Evolutionary conservation across 768 basidiomycete species (phyloP), one percentile per base, ranked within the genome.

Genomic region (Hygrocybe punicea): DNA sequence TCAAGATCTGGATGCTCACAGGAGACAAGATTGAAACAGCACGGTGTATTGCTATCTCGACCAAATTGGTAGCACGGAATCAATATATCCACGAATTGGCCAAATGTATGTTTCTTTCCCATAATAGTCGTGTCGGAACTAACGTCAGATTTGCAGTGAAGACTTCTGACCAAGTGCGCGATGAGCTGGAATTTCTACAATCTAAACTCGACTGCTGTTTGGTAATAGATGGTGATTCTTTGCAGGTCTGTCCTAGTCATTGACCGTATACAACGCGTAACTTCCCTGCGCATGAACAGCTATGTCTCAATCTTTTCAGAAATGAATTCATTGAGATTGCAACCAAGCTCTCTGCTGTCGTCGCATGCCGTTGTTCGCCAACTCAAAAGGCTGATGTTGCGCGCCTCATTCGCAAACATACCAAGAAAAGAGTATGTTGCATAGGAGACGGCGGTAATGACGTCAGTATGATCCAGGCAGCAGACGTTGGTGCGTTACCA

Each of bases 1-100:
- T 99, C 73, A 97, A 91, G 80, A 98, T 99, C 57, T 99, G 97
- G 97, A 98, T 98, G 97, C 78, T 98, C 64, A 99, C 97, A 0
- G 96, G 97, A 1, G 97, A 99, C 73, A 99, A 98, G 77, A 93
- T 98, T 50, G 97, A 99, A 77, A 99, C 97, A 3, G 97, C 97
- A 4, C 87, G 95, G 36, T 96, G 94, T 71, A 99, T 99, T 66
- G 95, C 96, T 4, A 93, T 98, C 60, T 97, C 94, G 36, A 97
- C 92, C 6, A 98, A 98, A 69, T 76, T 98, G 51, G 97, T 98
- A 7, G 88, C 92, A 21, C 81, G 97, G 63, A 93, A 93, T 65
- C 97, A 99, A 71, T 98, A 97, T 68, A 97, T 99, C 34, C 94
- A 98, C 66, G 94, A 97, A 65, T 87, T 98, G 47, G 83, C 96